These are phyloP conservation scores for Populus hybrid DNA, from an alignment of 441 rosid genomes.

Conservation along the genomic window DNA sequence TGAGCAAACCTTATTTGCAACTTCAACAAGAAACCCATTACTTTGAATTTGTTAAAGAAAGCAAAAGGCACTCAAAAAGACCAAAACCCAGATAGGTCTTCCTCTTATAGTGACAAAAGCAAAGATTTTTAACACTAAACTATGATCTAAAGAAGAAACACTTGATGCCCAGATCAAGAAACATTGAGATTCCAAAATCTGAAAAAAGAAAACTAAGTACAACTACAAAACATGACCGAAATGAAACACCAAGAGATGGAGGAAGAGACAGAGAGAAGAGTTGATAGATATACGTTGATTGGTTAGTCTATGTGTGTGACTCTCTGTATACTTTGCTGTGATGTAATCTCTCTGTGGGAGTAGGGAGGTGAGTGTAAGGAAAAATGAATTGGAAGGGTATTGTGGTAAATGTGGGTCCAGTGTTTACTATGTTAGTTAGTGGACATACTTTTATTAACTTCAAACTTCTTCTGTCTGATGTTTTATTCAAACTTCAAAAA, in stretches of 20 bases:
- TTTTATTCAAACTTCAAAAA: background rate
- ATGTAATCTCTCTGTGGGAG: background rate
- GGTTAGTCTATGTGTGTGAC: slow-evolving; percentile 21
- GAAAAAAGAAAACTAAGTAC: slow-evolving; percentile 10
- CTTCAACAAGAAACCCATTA: slow-evolving; percentile 33
- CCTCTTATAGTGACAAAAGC: slow-evolving; percentile 5
- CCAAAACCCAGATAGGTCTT: slow-evolving; percentile 29
- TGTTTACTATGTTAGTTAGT: background rate
- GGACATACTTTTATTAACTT: background rate
- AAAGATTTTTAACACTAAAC: slow-evolving; percentile 18
- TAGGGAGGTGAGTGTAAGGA: background rate
- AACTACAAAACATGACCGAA: slow-evolving; percentile 4
- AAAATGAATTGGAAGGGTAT: slow-evolving; percentile 16
- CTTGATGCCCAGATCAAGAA: slow-evolving; percentile 41
- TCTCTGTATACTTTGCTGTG: slow-evolving; percentile 3
- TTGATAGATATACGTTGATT: slow-evolving; percentile 37
- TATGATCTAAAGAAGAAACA: slow-evolving; percentile 31
- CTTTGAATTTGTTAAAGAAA: slow-evolving; percentile 34
- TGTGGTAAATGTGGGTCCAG: slow-evolving; percentile 10
- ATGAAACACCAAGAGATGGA: background rate
- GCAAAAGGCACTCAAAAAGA: slow-evolving; percentile 12
- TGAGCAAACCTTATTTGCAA: slow-evolving; percentile 30
- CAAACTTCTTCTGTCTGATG: background rate
- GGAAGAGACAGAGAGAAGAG: slow-evolving; percentile 3
- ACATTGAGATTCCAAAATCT: slow-evolving; percentile 30